A percentile compares a stretch with the other conserved stretches of the same genome.
These are phyloP conservation scores for Fusarium bulbicola DNA, from an alignment of 2,329 filamentous ascomycete genomes.

Conservation along the genomic window DNA sequence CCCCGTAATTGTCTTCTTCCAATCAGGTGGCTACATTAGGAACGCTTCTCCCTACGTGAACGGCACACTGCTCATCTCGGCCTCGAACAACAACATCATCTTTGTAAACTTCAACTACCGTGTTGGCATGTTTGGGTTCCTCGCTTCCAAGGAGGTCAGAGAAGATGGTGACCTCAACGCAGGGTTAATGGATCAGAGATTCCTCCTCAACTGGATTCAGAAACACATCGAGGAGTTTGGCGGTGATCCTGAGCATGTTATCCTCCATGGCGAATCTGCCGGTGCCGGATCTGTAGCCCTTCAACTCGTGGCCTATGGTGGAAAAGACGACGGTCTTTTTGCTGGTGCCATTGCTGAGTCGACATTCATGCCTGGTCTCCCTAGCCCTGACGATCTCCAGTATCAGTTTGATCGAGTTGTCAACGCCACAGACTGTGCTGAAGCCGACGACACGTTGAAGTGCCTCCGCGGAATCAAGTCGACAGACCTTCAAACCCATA, in stretches of 20 bases:
- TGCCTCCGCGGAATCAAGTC: conserved; percentile 54
- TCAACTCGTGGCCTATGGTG: conserved; percentile 59
- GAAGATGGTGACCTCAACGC: conserved; percentile 67
- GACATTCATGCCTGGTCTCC: conserved; percentile 60
- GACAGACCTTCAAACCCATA: conserved; percentile 52
- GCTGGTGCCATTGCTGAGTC: conserved; percentile 57
- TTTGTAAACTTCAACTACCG: conserved; percentile 72
- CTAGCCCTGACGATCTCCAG: conserved; percentile 54
- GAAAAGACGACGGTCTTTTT: conserved; percentile 57
- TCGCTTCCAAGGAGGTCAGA: conserved; percentile 65
- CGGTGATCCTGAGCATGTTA: conserved; percentile 66
- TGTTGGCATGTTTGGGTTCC: conserved; percentile 69
- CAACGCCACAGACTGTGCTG: conserved; percentile 48
- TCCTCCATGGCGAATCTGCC: conserved; percentile 69
- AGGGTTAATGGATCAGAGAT: conserved; percentile 71
- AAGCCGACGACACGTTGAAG: conserved; percentile 45
- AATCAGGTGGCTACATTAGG: conserved; percentile 58
- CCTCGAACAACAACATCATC: conserved; percentile 58
- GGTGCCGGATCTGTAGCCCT: conserved; percentile 67
- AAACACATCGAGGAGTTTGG: conserved; percentile 67
- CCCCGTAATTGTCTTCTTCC: conserved; percentile 53
- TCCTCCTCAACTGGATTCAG: conserved; percentile 69
- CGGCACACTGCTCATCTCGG: conserved; percentile 56
- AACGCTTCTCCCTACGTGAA: conserved; percentile 64
- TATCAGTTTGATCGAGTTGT: conserved; percentile 57